Evolutionary conservation across 176 grass and related monocot species (phyloP).

Genomic region (Aegilops speltoides): DNA sequence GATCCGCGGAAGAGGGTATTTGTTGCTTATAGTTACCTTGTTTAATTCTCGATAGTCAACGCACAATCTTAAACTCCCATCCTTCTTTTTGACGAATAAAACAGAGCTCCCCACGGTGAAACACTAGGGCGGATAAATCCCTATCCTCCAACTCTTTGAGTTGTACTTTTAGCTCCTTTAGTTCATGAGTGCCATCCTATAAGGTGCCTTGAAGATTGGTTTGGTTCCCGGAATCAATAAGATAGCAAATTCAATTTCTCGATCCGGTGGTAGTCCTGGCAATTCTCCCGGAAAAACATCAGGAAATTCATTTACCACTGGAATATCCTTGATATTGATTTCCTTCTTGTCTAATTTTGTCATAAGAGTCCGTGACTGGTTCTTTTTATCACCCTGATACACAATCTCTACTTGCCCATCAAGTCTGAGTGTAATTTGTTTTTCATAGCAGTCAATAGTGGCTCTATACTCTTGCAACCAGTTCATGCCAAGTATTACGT

Average conservation of each 20-base stretch:
- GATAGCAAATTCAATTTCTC: too few relatives aligned
- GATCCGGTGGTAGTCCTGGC: too few relatives aligned
- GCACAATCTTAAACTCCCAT: not conserved
- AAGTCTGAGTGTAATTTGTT: not conserved
- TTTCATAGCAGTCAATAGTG: not conserved
- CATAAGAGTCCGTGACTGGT: not conserved
- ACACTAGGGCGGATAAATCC: not conserved
- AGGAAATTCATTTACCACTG: not conserved
- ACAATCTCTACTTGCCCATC: not conserved
- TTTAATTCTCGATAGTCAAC: not conserved
- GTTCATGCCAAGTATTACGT: not conserved
- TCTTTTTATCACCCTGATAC: not conserved
- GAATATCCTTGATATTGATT: not conserved
- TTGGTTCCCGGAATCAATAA: too few relatives aligned
- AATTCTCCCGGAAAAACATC: not conserved
- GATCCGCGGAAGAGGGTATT: not conserved
- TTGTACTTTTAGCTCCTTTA: too few relatives aligned
- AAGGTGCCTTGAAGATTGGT: too few relatives aligned
- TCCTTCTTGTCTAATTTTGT: not conserved
- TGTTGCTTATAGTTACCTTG: not conserved
- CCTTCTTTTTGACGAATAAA: not conserved
- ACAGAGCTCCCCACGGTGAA: not conserved
- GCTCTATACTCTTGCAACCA: not conserved
- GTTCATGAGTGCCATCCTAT: too few relatives aligned
- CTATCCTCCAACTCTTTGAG: too few relatives aligned